Evolutionary conservation across 2,329 filamentous ascomycete species (phyloP), one percentile per base, ranked within the genome.

Genomic region (Scedosporium minutisporum): DNA sequence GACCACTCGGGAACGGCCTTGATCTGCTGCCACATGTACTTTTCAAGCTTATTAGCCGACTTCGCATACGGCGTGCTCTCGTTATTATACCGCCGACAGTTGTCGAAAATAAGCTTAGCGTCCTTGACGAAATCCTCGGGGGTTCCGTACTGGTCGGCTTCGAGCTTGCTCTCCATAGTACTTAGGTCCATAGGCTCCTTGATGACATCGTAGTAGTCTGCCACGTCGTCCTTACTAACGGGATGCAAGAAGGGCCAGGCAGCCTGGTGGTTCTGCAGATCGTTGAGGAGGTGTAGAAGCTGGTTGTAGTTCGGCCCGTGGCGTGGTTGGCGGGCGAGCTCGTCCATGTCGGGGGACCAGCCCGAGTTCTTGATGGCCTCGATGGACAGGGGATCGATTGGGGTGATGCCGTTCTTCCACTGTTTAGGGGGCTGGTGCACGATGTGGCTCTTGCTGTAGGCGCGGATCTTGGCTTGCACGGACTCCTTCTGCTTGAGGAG

Each of bases 171-270:
- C 75, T 97, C 95, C 93, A 99, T 97, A 21, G 93, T 97, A 58
- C 85, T 88, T 58, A 97, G 80, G 72, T 97, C 95, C 95, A 99
- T 99, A 42, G 95, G 95, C 73, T 96, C 90, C 72, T 93, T 93
- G 79, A 99, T 99, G 65, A 97, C 93, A 64, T 96, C 91, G 78
- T 97, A 97, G 77, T 99, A 99, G 74, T 99, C 95, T n/a, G 91
- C 87, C 0, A 99, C 95, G 67, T 97, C 95, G 69, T 99, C 95
- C 67, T 89, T 87, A 73, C 96, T 97, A 67, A 99, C 95, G 0
- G 95, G 93, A 27, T 91, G 85, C 38, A 95, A 83, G 79, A 99
- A 99, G 0, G 95, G 95, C 95, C 95, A 99, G 0, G 92, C 90
- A 6, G 90, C 88, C 68, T 87, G 87, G 76, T 96, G 92, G 72